A percentile compares a stretch with the other conserved stretches of the same genome.
phyloP scores from a whole-genome alignment of 192 early-diverging fungal genomes.

The Kickxella alabastrina region DNA sequence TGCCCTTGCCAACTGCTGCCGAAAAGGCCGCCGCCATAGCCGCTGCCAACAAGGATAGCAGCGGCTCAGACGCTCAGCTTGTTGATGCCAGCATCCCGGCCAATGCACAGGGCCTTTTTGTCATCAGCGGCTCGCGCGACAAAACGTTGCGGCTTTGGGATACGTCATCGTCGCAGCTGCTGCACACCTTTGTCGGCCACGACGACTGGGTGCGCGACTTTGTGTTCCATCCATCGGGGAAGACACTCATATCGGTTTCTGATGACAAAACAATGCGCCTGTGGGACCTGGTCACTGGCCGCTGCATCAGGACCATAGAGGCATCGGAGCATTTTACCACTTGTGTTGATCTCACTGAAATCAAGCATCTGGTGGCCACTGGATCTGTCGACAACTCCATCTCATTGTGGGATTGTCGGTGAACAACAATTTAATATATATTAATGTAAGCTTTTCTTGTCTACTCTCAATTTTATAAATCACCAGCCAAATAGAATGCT shows the following conservation, averaged over 20 bases:
- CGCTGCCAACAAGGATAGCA: neutral
- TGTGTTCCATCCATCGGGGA: constrained; percentile 78
- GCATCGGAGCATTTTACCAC: constrained; percentile 89
- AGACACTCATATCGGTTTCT: constrained; percentile 73
- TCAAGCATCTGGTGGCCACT: constrained; percentile 73
- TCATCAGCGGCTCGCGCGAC: constrained; percentile 84
- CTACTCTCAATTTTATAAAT: no score
- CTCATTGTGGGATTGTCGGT: constrained; percentile 72
- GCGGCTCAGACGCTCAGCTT: no score
- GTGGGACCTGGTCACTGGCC: constrained; percentile 84
- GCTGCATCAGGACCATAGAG: constrained; percentile 77
- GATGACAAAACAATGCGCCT: constrained; percentile 89
- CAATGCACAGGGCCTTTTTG: constrained; percentile 60
- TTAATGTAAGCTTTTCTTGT: neutral
- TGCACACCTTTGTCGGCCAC: constrained; percentile 80
- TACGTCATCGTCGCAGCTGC: constrained; percentile 56
- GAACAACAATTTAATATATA: no score
- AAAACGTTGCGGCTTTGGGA: constrained; percentile 91
- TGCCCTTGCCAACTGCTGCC: constrained; percentile 29
- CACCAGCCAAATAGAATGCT: no score
- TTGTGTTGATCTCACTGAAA: constrained; percentile 67
- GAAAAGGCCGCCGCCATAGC: neutral
- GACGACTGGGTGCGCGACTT: constrained; percentile 92
- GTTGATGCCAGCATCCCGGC: constrained; percentile 7
- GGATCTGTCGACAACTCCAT: constrained; percentile 80